A percentile compares a stretch with the other conserved stretches of the same genome.
Conservation (phyloP, 345 rosid species). For the Eucalyptus regnans region DNA sequence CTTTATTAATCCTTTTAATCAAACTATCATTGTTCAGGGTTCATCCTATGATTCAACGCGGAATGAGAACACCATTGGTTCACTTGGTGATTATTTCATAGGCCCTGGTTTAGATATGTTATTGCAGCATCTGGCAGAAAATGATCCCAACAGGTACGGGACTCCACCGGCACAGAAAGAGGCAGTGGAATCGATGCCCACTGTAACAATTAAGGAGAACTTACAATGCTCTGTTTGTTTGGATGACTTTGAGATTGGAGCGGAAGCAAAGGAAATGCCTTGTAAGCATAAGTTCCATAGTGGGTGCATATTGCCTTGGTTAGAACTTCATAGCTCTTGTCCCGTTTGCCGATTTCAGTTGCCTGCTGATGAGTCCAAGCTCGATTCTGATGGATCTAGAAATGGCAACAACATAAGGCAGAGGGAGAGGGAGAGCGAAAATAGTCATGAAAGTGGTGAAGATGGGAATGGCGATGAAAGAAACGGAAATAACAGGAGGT, state of each 20-base stretch:
- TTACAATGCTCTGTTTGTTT: conserved; percentile 75
- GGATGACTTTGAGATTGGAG: conserved; percentile 66
- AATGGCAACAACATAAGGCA: conserved; percentile 9
- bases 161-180: conserved; percentile 79
- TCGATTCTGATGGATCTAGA: conserved; percentile 27
- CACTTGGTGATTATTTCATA: conserved; percentile 66
- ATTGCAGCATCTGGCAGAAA: conserved; percentile 77
- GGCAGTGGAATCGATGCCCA: conserved; percentile 49
- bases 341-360: conserved; percentile 79
- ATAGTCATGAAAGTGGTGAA: conserved; percentile 14
- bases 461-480: conserved; percentile 42
- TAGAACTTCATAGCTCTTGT: conserved; percentile 89
- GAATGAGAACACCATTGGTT: conserved; percentile 27
- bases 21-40: conserved; percentile 47
- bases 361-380: conserved; percentile 63
- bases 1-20: conserved; percentile 54
- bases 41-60: conserved; percentile 29
- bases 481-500: conserved; percentile 56
- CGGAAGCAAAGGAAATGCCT: conserved; percentile 73
- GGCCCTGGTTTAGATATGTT: conserved; percentile 76
- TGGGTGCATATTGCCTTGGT: conserved; percentile 74
- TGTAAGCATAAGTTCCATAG: conserved; percentile 82
- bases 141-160: conserved; percentile 63
- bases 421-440: background rate
- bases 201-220: conserved; percentile 31